Percentiles rank a stretch among this genome's conserved stretches.
These are phyloP conservation scores for Mrakia frigida DNA, from an alignment of 768 basidiomycete genomes.

Conservation along the genomic window DNA sequence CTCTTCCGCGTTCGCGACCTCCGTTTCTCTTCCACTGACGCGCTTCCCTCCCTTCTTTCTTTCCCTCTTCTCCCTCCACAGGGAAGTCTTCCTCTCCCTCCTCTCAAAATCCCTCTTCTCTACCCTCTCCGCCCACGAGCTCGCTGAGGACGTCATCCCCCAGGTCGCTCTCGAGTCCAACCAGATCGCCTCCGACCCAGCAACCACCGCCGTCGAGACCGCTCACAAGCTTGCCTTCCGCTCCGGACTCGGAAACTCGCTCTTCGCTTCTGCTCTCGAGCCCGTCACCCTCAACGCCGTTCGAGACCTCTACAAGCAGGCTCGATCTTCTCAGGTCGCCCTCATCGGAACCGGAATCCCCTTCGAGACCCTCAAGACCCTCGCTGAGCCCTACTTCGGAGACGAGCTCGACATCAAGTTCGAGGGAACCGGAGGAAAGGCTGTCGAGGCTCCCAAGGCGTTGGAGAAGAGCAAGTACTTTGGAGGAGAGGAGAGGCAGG, in stretches of 20 bases:
- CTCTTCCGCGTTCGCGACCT: background rate
- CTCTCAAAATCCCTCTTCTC: constrained; percentile 78
- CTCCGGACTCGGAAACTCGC: constrained; percentile 76
- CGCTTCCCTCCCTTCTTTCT: constrained; percentile 3
- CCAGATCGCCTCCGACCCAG: constrained; percentile 58
- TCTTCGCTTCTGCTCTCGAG: constrained; percentile 71
- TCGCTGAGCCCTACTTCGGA: constrained; percentile 22
- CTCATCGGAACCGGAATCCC: constrained; percentile 78
- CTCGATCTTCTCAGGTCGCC: constrained; percentile 62
- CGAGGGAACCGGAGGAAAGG: background rate
- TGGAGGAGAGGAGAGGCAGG: constrained; percentile 79
- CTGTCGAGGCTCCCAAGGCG: constrained; percentile 34
- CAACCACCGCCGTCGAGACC: constrained; percentile 71
- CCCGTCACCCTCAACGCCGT: constrained; percentile 61
- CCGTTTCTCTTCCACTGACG: background rate
- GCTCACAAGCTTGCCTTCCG: constrained; percentile 93
- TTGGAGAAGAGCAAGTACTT: constrained; percentile 55
- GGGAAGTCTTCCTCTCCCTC: constrained; percentile 73
- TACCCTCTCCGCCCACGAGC: constrained; percentile 55
- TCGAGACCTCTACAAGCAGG: constrained; percentile 58
- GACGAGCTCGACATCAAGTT: constrained; percentile 26
- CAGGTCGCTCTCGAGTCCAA: constrained; percentile 64
- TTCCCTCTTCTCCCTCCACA: constrained; percentile 42
- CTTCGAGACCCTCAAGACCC: constrained; percentile 53
- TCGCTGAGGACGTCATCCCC: constrained; percentile 50